Base-by-base conservation (phyloP, 805 yeast genomes). In the Barnettozyma californica region DNA sequence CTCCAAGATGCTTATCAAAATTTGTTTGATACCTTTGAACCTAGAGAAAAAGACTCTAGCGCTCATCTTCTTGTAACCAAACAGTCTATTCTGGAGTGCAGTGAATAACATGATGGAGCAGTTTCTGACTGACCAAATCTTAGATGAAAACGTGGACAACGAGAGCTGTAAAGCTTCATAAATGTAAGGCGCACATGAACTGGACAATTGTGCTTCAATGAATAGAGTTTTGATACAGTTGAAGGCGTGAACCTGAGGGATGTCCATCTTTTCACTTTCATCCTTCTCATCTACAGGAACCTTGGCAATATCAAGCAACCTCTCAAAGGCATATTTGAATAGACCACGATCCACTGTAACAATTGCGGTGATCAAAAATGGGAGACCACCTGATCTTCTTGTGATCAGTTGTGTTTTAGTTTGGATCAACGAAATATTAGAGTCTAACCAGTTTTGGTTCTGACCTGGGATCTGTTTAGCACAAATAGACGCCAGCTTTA, bases 61-160 rank as follows among this genome's bases (percentile, higher is more conserved):
- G 23, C 83, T 73, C 50, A 71, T 51, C 46, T 61, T 63, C 51
- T 72, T 71, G 62, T 75, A 77, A 1, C 95, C 95, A 66, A 92
- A 91, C 5, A 94, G 60, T 51, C 92, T 74, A 50, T 83, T 84
- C 58, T 88, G 94, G 38, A 92, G 66, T 0, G 96, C 82, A 1
- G 95, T 83, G 63, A 90, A 92, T 37, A 92, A 71, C 98, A 92
- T 94, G 18, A 91, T 85, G 0, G 96, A 89, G 64, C 97, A 88
- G 62, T 92, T 92, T 60, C 96, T 75, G 25, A 92, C 76, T 0
- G 96, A 81, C 98, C 98, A 92, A 21, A 81, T 71, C 2, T 74
- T 68, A 2, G 87, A 79, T 1, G 78, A 73, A 65, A 92, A 88
- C 33, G 81, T 75, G 2, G 67, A 57, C 39, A 94, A 71, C 0